Conservation (phyloP, 805 yeast species). For the Wickerhamiella hasegawae region DNA sequence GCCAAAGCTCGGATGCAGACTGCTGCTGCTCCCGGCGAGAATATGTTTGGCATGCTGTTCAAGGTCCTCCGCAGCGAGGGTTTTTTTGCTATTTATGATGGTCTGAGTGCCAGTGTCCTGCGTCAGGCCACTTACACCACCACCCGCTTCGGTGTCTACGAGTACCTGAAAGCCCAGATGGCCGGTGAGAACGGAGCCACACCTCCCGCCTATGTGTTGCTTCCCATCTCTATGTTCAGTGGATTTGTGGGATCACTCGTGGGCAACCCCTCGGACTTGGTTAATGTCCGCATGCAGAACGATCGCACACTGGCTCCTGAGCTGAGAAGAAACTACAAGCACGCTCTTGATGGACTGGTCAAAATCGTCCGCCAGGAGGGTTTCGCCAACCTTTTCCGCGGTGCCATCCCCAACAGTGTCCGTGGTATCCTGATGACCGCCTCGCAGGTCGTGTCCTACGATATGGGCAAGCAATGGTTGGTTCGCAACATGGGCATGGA, state of each 20-base stretch:
- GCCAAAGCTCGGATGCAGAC: slow-evolving; percentile 82
- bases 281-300: slow-evolving; percentile 82
- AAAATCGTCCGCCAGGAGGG: slow-evolving; percentile 51
- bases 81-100: slow-evolving; percentile 52
- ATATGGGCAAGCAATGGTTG: slow-evolving; percentile 47
- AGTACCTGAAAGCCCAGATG: slow-evolving; percentile 43
- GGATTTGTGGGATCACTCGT: slow-evolving; percentile 75
- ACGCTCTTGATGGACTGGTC: slow-evolving; percentile 62
- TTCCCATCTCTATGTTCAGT: slow-evolving; percentile 72
- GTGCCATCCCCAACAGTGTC: slow-evolving; percentile 59
- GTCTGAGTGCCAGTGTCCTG: slow-evolving; percentile 63
- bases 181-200: slow-evolving; percentile 27
- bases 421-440: slow-evolving; percentile 84
- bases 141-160: slow-evolving; percentile 76
- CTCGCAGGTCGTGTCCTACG: slow-evolving; percentile 79
- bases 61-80: slow-evolving; percentile 48
- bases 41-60: slow-evolving; percentile 43
- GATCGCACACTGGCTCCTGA: slow-evolving; percentile 53
- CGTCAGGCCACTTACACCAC: slow-evolving; percentile 84
- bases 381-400: slow-evolving; percentile 42
- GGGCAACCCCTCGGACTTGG: slow-evolving; percentile 81
- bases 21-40: slow-evolving; percentile 48
- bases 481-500: slow-evolving; percentile 36
- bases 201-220: slow-evolving; percentile 41
- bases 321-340: slow-evolving; percentile 54